Conservation (phyloP, 345 rosid species). For the Syzygium grande region DNA sequence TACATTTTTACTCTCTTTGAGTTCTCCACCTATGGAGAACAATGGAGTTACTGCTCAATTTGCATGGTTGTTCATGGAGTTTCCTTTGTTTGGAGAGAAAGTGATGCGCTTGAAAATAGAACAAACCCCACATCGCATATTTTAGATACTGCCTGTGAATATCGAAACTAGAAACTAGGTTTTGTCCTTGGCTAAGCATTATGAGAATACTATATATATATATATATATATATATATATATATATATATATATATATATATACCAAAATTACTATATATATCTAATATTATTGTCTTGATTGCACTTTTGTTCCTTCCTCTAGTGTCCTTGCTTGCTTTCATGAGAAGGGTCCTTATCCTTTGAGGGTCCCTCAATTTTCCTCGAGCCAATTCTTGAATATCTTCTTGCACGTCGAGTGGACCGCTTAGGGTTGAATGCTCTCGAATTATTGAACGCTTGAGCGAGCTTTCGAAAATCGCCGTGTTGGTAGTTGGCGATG, state of each 20-base stretch:
- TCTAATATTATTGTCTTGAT: neutral
- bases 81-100: neutral
- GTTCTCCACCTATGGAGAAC: neutral
- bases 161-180: neutral
- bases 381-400: neutral
- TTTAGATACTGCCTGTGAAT: neutral
- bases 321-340: neutral
- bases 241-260: too few species aligned
- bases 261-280: neutral
- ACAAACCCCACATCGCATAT: neutral
- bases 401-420: neutral
- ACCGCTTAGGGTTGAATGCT: neutral
- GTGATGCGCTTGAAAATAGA: neutral
- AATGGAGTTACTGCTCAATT: neutral
- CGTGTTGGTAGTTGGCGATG: neutral
- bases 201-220: neutral
- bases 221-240: too few species aligned
- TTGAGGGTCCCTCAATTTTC: neutral
- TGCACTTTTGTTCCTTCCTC: neutral
- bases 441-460: neutral
- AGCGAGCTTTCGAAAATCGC: neutral
- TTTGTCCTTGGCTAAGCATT: neutral
- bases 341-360: neutral
- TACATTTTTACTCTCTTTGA: neutral
- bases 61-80: neutral